These are phyloP conservation scores for Tylopilus intermedius DNA, from an alignment of 768 basidiomycete species.

Conservation along the genomic window DNA sequence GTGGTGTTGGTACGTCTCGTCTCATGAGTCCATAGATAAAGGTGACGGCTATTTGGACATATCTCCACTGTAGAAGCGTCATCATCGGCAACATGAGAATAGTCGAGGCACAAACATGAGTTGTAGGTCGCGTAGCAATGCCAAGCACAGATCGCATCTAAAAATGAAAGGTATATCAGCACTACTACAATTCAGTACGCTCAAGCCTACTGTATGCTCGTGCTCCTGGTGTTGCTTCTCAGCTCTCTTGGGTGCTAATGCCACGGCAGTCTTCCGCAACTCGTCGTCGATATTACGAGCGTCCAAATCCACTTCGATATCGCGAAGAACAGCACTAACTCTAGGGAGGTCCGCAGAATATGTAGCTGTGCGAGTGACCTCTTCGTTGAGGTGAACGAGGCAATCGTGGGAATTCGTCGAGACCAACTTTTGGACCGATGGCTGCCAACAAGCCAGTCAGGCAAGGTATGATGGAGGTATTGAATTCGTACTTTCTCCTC, in stretches of 20 bases:
- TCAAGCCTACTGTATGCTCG: conserved; percentile 41
- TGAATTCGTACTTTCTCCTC: conserved; percentile 66
- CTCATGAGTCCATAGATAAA: conserved; percentile 60
- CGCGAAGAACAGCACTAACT: conserved; percentile 44
- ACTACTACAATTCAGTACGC: not conserved
- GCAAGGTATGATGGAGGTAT: conserved; percentile 29
- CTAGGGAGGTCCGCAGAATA: conserved; percentile 48
- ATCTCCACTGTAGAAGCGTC: conserved; percentile 62
- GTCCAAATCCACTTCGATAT: conserved; percentile 50
- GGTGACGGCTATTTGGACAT: conserved; percentile 64
- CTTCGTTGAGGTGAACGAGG: conserved; percentile 55
- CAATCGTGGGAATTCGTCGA: conserved; percentile 57
- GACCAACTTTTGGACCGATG: conserved; percentile 21
- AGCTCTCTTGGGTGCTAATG: conserved; percentile 40
- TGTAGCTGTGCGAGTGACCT: conserved; percentile 57
- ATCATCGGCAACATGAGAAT: conserved; percentile 5
- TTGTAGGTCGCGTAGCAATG: conserved; percentile 55
- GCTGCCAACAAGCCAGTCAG: conserved; percentile 41
- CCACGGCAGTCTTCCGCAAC: conserved; percentile 41
- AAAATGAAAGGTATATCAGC: conserved; percentile 1
- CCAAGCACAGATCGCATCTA: conserved; percentile 60
- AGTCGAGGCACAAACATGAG: conserved; percentile 54
- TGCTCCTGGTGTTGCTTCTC: conserved; percentile 45
- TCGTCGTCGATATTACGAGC: conserved; percentile 36
- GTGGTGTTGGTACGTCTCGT: conserved; percentile 51